Evolutionary conservation across 495 filamentous ascomycete species (phyloP), one percentile per base, ranked within the genome.

Genomic region (Aspergillus mulundensis): DNA sequence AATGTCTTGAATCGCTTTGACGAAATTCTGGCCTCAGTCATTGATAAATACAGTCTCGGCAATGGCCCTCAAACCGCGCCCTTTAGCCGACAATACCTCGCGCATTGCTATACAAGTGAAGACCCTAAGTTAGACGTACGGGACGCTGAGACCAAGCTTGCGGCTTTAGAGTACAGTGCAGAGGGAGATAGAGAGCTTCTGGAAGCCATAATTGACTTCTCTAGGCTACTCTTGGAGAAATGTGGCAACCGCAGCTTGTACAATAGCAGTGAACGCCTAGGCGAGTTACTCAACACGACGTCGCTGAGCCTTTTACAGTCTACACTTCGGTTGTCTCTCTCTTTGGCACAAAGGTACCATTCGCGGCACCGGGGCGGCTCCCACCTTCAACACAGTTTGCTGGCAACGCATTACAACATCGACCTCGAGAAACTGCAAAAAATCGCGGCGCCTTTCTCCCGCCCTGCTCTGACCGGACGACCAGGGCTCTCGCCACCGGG

Each of bases 211-310:
- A 76, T 97, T 45, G 76, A 82, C 30, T 99, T 99, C 68, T 95
- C 92, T 24, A 80, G 83, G 52, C 79, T 95, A 56, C 79, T 99
- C 14, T 74, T 97, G 38, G 88, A 97, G 67, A 94, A 94, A 66
- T 97, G 95, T 76, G 95, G 94, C 53, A 99, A 99, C 63, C 82
- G 95, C 62, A 97, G 93, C 74, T 82, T 99, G 46, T 99, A 99
- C 66, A 87, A 83, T 54, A 97, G 95, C 73, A 97, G 93, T 61
- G 78, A 84, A 56, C 88, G 92, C 53, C 75, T 99, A 32, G 89
- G 90, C 60, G 86, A 90, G 62, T 79, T 99, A 34, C 81, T 99
- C 54, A 89, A 95, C 64, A 91, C 87, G 28, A 94, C 91, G 3
- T 90, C 87, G 40, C 76, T 91, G 23, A 81, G 83, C 46, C 80